phyloP scores from a whole-genome alignment of 2,329 filamentous ascomycete species.

The Aspergillus pseudonomiae region DNA sequence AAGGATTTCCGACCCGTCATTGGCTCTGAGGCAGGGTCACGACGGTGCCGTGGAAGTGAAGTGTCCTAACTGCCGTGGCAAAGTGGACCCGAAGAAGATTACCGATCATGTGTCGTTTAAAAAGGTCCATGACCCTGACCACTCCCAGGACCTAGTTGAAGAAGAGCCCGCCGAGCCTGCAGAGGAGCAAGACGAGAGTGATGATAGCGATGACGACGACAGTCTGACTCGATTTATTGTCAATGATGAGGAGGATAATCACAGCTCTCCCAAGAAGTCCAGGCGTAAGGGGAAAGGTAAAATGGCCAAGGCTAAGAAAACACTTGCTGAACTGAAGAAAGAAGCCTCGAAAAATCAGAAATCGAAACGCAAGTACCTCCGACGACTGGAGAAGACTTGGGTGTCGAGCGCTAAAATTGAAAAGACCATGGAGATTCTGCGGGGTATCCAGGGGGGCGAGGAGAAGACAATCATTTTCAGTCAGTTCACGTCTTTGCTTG shows the following conservation, averaged over 20 bases:
- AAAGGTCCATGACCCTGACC: slow-evolving; percentile 67
- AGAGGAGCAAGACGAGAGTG: slow-evolving; percentile 41
- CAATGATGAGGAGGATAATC: slow-evolving; percentile 37
- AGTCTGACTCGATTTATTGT: slow-evolving; percentile 22
- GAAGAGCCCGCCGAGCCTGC: slow-evolving; percentile 1
- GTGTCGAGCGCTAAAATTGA: slow-evolving; percentile 75
- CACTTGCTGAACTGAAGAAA: slow-evolving; percentile 37
- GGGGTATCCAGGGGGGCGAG: slow-evolving; percentile 50
- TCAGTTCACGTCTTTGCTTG: slow-evolving; percentile 78
- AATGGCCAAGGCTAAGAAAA: slow-evolving; percentile 50
- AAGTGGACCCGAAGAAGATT: slow-evolving; percentile 67
- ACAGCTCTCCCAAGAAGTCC: slow-evolving; percentile 42
- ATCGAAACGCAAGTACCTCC: slow-evolving; percentile 70
- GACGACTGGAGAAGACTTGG: slow-evolving; percentile 69
- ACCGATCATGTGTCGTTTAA: slow-evolving; percentile 77
- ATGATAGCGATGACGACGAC: slow-evolving; percentile 29
- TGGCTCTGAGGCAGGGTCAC: slow-evolving; percentile 61
- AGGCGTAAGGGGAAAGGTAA: slow-evolving; percentile 44
- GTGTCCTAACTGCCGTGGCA: slow-evolving; percentile 76
- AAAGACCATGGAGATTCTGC: slow-evolving; percentile 67
- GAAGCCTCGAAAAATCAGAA: slow-evolving; percentile 63
- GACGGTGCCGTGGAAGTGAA: slow-evolving; percentile 58
- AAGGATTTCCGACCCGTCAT: slow-evolving; percentile 65
- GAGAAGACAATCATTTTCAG: slow-evolving; percentile 84
- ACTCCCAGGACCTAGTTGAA: slow-evolving; percentile 34